These are phyloP conservation scores for Leccinum proximum DNA, from an alignment of 1,284 basidiomycete genomes.

Conservation along the genomic window DNA sequence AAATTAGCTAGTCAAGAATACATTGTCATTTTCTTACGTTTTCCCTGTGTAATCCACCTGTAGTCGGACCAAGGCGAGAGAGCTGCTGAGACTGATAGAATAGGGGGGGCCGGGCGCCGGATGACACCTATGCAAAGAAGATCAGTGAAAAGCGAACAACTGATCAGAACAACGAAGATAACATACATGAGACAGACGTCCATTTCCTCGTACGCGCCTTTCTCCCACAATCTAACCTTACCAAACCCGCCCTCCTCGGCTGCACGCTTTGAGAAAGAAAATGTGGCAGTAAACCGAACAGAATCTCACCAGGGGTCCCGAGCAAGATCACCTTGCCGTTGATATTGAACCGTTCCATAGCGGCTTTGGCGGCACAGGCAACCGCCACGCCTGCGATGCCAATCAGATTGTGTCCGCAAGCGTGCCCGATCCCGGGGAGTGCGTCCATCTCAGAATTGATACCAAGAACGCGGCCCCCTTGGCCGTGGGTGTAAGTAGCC, in stretches of 20 bases:
- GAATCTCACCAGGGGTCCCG: constrained; percentile 62
- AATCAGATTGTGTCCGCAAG: constrained; percentile 81
- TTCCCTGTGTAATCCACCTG: constrained; percentile 56
- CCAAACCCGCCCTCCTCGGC: constrained; percentile 78
- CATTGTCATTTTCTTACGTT: constrained; percentile 38
- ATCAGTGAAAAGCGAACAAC: neutral
- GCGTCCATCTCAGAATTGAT: constrained; percentile 78
- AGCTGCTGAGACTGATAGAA: constrained; percentile 49
- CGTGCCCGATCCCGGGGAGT: constrained; percentile 65
- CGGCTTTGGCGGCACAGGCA: constrained; percentile 54
- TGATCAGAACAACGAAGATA: constrained; percentile 2
- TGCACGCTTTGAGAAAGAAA: constrained; percentile 12
- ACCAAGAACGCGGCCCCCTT: constrained; percentile 57
- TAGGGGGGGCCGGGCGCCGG: constrained; percentile 57
- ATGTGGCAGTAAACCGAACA: neutral
- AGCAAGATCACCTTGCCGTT: constrained; percentile 68
- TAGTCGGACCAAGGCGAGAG: constrained; percentile 49
- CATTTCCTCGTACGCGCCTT: constrained; percentile 67
- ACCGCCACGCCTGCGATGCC: constrained; percentile 72
- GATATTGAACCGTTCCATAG: constrained; percentile 54
- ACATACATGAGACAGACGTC: constrained; percentile 64
- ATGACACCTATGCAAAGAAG: constrained; percentile 45
- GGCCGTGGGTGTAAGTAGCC: constrained; percentile 57
- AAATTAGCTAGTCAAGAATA: neutral
- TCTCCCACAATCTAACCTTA: constrained; percentile 60